A percentile compares a stretch with the other conserved stretches of the same genome.
Evolutionary conservation across 345 rosid species (phyloP).

Genomic region (Salix udensis): DNA sequence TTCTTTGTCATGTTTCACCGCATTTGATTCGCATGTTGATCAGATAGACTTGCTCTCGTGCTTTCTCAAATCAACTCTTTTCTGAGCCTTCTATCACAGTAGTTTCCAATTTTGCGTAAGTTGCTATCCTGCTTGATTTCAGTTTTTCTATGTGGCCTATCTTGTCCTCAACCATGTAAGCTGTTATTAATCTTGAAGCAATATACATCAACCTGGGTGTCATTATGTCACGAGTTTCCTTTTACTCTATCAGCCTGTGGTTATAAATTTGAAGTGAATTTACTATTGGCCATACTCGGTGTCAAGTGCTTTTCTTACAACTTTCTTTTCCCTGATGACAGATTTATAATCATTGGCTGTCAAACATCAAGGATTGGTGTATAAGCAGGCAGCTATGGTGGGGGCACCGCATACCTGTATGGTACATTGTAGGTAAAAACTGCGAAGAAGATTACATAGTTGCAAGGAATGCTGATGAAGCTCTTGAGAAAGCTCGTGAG

Average conservation of each 20-base stretch:
- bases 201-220: not conserved
- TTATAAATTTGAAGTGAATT: not conserved
- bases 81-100: not conserved
- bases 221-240: not conserved
- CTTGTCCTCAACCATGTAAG: not conserved
- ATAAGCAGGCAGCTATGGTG: conserved; percentile 98
- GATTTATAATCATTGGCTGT: conserved; percentile 94
- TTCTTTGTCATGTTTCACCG: not conserved
- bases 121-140: too few relatives aligned
- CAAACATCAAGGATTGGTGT: conserved; percentile 99
- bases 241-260: not conserved
- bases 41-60: not conserved
- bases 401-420: conserved; percentile 99
- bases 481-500: conserved; percentile 64
- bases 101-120: not conserved
- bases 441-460: conserved; percentile 83
- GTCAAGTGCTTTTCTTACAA: conserved; percentile 1
- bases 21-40: not conserved
- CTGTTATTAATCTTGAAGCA: not conserved
- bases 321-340: conserved; percentile 26
- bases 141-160: too few relatives aligned
- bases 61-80: not conserved
- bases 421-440: conserved; percentile 87
- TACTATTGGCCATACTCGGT: not conserved
- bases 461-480: conserved; percentile 73